Conservation (phyloP, 768 basidiomycete species). For the Kondoa malvinella region DNA sequence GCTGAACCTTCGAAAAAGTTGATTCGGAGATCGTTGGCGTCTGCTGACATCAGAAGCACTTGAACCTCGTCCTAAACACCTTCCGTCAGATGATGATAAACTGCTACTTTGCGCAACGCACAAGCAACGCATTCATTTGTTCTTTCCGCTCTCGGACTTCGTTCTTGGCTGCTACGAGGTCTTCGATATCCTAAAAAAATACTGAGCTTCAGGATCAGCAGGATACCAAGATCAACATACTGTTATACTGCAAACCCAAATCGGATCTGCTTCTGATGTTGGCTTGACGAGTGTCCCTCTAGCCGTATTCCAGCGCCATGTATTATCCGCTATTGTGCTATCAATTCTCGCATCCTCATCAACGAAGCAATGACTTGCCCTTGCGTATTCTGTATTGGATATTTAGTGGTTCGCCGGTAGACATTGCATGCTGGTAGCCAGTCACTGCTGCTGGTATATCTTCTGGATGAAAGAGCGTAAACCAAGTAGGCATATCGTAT, state of each 20-base stretch:
- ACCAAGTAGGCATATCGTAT: background rate
- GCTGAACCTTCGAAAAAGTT: background rate
- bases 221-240: background rate
- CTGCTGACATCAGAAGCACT: background rate
- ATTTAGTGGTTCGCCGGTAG: slow-evolving; percentile 10
- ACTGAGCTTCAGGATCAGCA: background rate
- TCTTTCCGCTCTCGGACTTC: background rate
- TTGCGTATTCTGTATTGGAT: slow-evolving; percentile 21
- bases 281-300: background rate
- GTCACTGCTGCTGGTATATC: slow-evolving; percentile 8
- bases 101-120: too few species aligned
- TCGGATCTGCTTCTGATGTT: background rate
- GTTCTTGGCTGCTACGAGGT: background rate
- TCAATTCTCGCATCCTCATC: too few species aligned
- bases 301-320: slow-evolving; percentile 8
- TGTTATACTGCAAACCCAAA: slow-evolving; percentile 6
- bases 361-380: too few species aligned
- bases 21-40: background rate
- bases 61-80: background rate
- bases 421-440: slow-evolving; percentile 10
- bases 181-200: background rate
- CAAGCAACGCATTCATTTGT: background rate
- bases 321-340: slow-evolving; percentile 1
- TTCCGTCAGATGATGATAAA: too few species aligned
- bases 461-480: slow-evolving; percentile 13